Conservation (phyloP, 176 grass and related monocot species). For the Oryza nivara region DNA sequence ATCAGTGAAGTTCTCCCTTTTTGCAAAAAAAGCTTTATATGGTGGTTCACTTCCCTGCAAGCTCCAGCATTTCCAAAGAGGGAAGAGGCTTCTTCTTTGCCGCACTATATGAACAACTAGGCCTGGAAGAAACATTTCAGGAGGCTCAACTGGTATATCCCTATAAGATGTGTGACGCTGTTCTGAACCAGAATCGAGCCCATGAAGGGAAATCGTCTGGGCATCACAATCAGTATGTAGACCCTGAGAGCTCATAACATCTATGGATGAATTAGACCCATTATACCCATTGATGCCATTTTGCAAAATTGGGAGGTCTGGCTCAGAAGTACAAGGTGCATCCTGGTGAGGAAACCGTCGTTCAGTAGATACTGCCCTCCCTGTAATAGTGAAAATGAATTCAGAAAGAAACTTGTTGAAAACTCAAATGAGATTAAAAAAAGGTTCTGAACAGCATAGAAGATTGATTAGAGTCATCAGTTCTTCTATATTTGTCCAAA, state of each 20-base stretch:
- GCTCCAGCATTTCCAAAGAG: conserved; percentile 88
- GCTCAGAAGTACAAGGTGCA: conserved; percentile 46
- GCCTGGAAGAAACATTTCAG: conserved; percentile 88
- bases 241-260: conserved; percentile 32
- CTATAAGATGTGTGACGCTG: conserved; percentile 46
- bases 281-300: conserved; percentile 28
- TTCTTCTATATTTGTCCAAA: conserved; percentile 11
- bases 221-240: conserved; percentile 37
- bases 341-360: conserved; percentile 38
- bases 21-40: conserved; percentile 78
- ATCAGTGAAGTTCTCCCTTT: conserved; percentile 81
- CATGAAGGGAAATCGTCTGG: conserved; percentile 46
- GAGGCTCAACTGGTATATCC: conserved; percentile 67
- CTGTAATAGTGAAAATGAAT: conserved; percentile 41
- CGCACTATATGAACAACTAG: conserved; percentile 82
- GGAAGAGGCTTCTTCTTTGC: conserved; percentile 66
- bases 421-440: conserved; percentile 15
- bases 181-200: conserved; percentile 42
- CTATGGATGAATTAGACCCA: conserved; percentile 41
- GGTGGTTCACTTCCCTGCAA: conserved; percentile 52
- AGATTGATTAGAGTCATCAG: conserved; percentile 7
- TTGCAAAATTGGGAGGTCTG: conserved; percentile 50
- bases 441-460: not conserved
- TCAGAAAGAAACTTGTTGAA: conserved; percentile 11
- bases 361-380: conserved; percentile 31